Conservation (phyloP, 1,284 basidiomycete genomes). For the Trametes versicolor region DNA sequence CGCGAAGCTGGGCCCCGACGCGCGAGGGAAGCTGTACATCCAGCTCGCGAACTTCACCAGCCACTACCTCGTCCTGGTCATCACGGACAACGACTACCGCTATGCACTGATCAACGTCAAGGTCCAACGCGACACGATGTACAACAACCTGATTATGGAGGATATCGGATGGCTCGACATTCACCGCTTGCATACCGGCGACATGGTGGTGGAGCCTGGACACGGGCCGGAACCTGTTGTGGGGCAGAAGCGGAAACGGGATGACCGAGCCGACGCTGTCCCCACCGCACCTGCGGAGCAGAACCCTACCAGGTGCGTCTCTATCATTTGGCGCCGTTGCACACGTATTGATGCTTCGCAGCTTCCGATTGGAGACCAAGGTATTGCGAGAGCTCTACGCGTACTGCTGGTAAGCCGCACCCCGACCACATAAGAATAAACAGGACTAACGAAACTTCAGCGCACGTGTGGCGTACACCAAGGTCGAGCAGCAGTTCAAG, state of each 20-base stretch:
- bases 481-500: constrained; percentile 90
- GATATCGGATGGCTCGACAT: constrained; percentile 85
- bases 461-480: constrained; percentile 90
- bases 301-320: constrained; percentile 38
- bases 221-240: constrained; percentile 17
- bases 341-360: constrained; percentile 38
- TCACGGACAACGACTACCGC: constrained; percentile 78
- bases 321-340: background rate
- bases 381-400: constrained; percentile 79
- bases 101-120: constrained; percentile 79
- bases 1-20: constrained; percentile 66
- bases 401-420: constrained; percentile 74
- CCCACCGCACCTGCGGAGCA: constrained; percentile 22
- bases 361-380: constrained; percentile 76
- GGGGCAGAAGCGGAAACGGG: constrained; percentile 51
- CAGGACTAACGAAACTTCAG: constrained; percentile 50
- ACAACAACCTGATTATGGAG: constrained; percentile 67
- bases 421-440: background rate
- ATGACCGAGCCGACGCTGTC: constrained; percentile 28
- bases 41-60: constrained; percentile 73
- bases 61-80: constrained; percentile 81
- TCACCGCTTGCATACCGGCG: constrained; percentile 61
- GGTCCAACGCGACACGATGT: constrained; percentile 59
- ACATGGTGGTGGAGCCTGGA: constrained; percentile 39
- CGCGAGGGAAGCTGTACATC: constrained; percentile 70